Conservation (phyloP, 768 basidiomycete genomes). For the Omphalotus guepiniiformis region DNA sequence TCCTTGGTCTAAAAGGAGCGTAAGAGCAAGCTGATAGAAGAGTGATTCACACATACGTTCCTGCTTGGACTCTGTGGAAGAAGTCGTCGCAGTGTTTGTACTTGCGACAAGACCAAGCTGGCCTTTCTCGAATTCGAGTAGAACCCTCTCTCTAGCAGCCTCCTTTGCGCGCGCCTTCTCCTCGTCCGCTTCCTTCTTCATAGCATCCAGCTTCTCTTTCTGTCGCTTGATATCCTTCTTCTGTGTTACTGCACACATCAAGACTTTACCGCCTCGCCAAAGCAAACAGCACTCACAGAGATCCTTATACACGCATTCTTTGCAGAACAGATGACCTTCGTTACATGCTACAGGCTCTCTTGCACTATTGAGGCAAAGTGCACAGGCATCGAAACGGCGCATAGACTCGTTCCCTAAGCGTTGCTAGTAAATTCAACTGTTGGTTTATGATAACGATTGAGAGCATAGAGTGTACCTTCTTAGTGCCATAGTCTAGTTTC, state of each 20-base stretch:
- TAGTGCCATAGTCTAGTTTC: slow-evolving; percentile 81
- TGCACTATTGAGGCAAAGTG: slow-evolving; percentile 80
- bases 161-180: slow-evolving; percentile 66
- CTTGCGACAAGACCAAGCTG: slow-evolving; percentile 55
- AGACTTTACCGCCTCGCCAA: neutral
- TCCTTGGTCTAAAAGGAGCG: slow-evolving; percentile 38
- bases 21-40: neutral
- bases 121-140: slow-evolving; percentile 85
- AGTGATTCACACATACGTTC: slow-evolving; percentile 22
- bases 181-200: slow-evolving; percentile 76
- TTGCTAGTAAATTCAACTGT: slow-evolving; percentile 39
- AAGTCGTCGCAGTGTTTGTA: slow-evolving; percentile 33
- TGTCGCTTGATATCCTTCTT: slow-evolving; percentile 93
- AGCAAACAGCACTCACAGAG: slow-evolving; percentile 48
- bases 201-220: slow-evolving; percentile 68
- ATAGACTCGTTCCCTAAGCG: slow-evolving; percentile 89
- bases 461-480: slow-evolving; percentile 42
- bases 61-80: slow-evolving; percentile 34
- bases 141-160: slow-evolving; percentile 83
- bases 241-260: slow-evolving; percentile 59
- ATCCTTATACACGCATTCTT: slow-evolving; percentile 88
- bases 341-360: slow-evolving; percentile 80
- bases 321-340: slow-evolving; percentile 92
- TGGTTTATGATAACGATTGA: neutral
- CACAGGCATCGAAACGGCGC: slow-evolving; percentile 88